Evolutionary conservation across 2,329 filamentous ascomycete species (phyloP), one percentile per base, ranked within the genome.

Genomic region (Fusarium stilboides): DNA sequence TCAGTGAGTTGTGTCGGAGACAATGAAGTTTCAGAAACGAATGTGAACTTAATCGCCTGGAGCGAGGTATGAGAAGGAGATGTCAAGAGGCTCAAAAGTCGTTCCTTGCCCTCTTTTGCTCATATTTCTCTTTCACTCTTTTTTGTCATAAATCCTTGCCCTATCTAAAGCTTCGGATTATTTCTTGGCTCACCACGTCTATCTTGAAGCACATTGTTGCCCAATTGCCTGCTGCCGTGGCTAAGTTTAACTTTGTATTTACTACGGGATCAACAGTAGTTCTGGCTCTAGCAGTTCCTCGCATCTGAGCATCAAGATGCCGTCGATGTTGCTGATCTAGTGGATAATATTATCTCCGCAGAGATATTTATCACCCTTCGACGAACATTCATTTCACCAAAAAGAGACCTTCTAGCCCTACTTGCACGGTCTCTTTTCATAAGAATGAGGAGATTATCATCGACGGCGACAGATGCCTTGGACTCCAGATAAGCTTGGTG

Each of bases 371-470:
- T 71, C 71, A 75, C 34, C 80, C 79, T 3, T 79, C 80, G 8
- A 80, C 77, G 28, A 85, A 85, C 72, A 83, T 85, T 50, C 80
- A 84, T 64, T 80, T 85, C 72, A 81, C 75, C 46, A 81, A 82
- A 67, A 79, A 77, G 59, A 83, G 83, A 15, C 82, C 80, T 2
- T 64, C 74, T 10, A 72, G 76, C 6, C 73, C 78, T 6, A 81
- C 80, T 6, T 81, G 80, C 57, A 83, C 80, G 1, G 69, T 85
- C 40, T 74, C 76, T 10, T 75, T 82, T 0, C 85, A 84, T 53
- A 73, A 76, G 6, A 71, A 70, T 14, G 83, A 85, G 62, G 77
- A 77, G 24, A 81, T 83, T 15, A 77, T 82, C 55, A 77, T 85
- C 34, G 81, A 85, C 70, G 83, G 83, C 33, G 83, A 85, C 17